Percentiles rank a stretch among this genome's conserved stretches.
Conservation (phyloP, 306 rosid genomes). For the Lathyrus aphaca region DNA sequence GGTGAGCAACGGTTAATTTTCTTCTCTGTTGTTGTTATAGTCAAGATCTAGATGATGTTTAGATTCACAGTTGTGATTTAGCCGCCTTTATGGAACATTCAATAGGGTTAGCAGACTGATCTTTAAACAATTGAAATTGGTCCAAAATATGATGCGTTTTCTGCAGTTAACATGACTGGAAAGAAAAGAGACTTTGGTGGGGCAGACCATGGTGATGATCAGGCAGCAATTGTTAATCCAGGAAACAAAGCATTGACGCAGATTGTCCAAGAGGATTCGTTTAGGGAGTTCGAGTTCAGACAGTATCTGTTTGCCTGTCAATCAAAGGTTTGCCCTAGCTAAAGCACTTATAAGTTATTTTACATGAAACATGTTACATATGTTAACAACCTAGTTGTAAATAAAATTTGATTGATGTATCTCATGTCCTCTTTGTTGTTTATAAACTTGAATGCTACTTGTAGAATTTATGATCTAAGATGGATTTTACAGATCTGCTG, state of each 20-base stretch:
- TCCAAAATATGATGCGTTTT: conserved; percentile 30
- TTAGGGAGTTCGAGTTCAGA: conserved; percentile 96
- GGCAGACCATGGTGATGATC: conserved; percentile 86
- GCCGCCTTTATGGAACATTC: conserved; percentile 27
- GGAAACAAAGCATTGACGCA: conserved; percentile 82
- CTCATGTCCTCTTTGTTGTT: conserved; percentile 32
- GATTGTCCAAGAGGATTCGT: conserved; percentile 93
- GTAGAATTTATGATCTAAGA: conserved; percentile 28
- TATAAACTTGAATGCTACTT: conserved; percentile 17
- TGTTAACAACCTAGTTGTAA: conserved; percentile 30
- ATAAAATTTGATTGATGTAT: conserved; percentile 25
- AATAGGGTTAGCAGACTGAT: conserved; percentile 26
- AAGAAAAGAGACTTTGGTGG: conserved; percentile 94
- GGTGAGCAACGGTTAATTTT: conserved; percentile 56
- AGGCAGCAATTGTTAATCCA: conserved; percentile 78
- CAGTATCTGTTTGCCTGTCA: conserved; percentile 95
- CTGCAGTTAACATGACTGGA: conserved; percentile 71
- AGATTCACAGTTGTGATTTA: conserved; percentile 13
- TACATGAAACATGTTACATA: conserved; percentile 18
- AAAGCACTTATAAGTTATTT: conserved; percentile 26
- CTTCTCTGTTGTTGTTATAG: conserved; percentile 32
- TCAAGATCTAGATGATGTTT: conserved; percentile 43
- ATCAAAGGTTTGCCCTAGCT: conserved; percentile 70
- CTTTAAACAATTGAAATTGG: conserved; percentile 38
- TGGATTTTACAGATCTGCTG: conserved; percentile 17